Base-by-base conservation (phyloP, 306 rosid genomes). In the Abrus precatorius region DNA sequence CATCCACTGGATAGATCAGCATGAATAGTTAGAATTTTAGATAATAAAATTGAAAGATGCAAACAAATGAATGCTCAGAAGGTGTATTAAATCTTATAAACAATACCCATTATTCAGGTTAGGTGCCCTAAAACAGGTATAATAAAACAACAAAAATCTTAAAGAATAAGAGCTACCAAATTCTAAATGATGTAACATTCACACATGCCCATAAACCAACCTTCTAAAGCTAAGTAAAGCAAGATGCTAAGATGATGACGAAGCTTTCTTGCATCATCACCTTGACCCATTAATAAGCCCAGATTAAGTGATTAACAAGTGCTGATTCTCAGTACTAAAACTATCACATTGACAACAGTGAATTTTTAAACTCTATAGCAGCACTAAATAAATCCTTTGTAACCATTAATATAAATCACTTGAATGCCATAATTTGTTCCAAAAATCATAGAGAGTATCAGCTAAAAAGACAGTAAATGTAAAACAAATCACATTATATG, bases 1-100 rank as follows among this genome's bases (percentile, higher is more conserved):
- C 99, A 96, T 96, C 99, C 99, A 96, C 99, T 96, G 88, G 84
- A 81, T 66, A 40, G 52, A 72, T 61, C 66, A 81, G 36, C 47
- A 78, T 69, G 32, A 60, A 77, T 53, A 67, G 75, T 80, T 73
- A 74, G 72, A 55, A 47, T 47, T 32, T 4, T 29, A 80, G 74
- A 73, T 73, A 3, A 77, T 41, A 80, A 57, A 77, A 53, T 30
- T 6, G 9, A 68, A 68, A 69, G 63, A 72, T 56, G 41, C 41
- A 49, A 48, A 40, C 41, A 65, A n/a, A 55, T 2, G 11, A 72
- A 72, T 60, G 29, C 50, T 38, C 5, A 40, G 30, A 45, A 53
- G 5, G 69, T n/a, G 48, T 48, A 34, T 20, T 28, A 47, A 75
- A 69, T 41, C 36, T 60, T 76, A 43, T 49, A 32, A 53, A 61